phyloP scores from a whole-genome alignment of 306 rosid genomes.

The Glycine latifolia region DNA sequence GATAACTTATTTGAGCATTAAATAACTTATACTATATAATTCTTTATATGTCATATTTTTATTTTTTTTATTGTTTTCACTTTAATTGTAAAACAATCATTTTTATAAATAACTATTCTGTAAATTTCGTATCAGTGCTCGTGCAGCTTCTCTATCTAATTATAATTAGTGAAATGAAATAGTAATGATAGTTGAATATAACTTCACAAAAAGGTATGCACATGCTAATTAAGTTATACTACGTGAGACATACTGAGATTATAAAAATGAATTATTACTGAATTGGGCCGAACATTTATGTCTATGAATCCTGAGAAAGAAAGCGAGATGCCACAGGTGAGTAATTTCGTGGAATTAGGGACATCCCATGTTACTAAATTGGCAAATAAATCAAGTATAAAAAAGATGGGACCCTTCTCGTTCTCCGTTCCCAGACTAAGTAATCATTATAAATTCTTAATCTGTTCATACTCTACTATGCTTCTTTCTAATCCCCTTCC shows the following conservation, averaged over 20 bases:
- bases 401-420: slow-evolving; percentile 40
- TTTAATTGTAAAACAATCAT: background rate
- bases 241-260: slow-evolving; percentile 34
- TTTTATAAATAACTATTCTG: slow-evolving; percentile 31
- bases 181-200: slow-evolving; percentile 13
- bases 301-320: slow-evolving; percentile 42
- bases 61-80: background rate
- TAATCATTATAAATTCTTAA: slow-evolving; percentile 31
- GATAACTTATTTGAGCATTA: background rate
- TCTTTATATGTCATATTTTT: background rate
- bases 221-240: background rate
- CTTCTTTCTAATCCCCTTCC: slow-evolving; percentile 13
- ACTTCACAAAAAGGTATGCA: background rate
- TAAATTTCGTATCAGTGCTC: background rate
- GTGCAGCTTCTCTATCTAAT: background rate
- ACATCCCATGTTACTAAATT: slow-evolving; percentile 75
- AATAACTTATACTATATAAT: background rate
- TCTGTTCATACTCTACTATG: background rate
- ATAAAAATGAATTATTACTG: slow-evolving; percentile 44
- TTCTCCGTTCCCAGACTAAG: slow-evolving; percentile 12
- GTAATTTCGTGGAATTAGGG: slow-evolving; percentile 58
- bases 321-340: slow-evolving; percentile 32
- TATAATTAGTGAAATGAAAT: background rate
- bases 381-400: slow-evolving; percentile 61
- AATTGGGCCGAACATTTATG: slow-evolving; percentile 58